Evolutionary conservation across 352 stramenopile species (phyloP).

Genomic region (Globisporangium paddicum): DNA sequence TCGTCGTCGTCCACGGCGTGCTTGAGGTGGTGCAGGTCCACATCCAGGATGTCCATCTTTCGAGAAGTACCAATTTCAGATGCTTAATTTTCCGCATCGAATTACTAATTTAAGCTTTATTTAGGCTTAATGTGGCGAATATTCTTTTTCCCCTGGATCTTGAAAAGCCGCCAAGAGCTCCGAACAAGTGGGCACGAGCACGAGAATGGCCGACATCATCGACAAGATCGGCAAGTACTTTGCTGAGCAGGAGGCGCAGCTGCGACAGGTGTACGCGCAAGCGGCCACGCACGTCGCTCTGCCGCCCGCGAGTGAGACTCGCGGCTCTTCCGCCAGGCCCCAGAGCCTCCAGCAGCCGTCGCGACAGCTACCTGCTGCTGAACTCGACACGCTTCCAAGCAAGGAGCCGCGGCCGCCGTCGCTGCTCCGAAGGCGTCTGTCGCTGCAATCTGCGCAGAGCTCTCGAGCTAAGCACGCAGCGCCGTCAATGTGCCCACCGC

Average conservation of each 20-base stretch:
- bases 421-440: constrained; percentile 19
- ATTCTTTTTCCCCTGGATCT: too few species aligned
- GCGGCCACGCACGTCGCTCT: not conserved
- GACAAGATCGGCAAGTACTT: constrained; percentile 72
- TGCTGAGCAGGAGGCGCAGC: constrained; percentile 50
- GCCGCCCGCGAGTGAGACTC: not conserved
- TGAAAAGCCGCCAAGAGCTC: not conserved
- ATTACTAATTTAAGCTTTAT: too few species aligned
- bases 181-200: not conserved
- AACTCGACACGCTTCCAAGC: not conserved
- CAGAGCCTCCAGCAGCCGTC: constrained; percentile 4
- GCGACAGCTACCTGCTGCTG: not conserved
- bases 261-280: constrained; percentile 33
- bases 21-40: constrained; percentile 8
- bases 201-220: constrained; percentile 49
- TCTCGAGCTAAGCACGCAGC: not conserved
- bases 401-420: constrained; percentile 13
- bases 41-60: constrained; percentile 15
- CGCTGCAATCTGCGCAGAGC: too few species aligned
- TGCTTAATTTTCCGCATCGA: too few species aligned
- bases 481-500: not conserved
- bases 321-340: not conserved
- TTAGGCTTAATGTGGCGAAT: too few species aligned
- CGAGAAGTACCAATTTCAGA: too few species aligned
- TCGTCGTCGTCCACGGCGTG: constrained; percentile 7